Base-by-base conservation (phyloP, 106 monocot species). In the Apostasia shenzhenica region DNA sequence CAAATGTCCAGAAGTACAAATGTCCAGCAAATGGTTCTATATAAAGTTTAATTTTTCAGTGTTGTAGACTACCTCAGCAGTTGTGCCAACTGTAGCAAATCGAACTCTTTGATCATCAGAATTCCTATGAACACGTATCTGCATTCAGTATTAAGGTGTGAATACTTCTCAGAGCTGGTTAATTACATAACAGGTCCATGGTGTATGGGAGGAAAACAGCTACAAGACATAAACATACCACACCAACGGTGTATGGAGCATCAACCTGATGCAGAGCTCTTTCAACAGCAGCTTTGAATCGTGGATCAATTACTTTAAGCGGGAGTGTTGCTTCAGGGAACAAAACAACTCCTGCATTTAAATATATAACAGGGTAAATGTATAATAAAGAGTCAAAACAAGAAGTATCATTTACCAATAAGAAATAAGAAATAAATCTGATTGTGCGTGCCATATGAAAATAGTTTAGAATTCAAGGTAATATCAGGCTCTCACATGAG, bases 301-400 rank as follows among this genome's bases (percentile, higher is more conserved):
- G 75, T 72, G 76, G 67, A 45, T 84, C 78, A 68, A 90, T 80
- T 75, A 94, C 80, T 76, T 84, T 81, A 49, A 94, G 80, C 72
- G 94, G 94, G 49, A 94, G 84, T 10, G 80, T 87, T 38, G 90
- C 90, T 71, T 86, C 90, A 63, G 94, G 94, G 57, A 94, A 94
- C 66, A 94, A 80, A 65, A 94, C 94, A 69, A 90, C 90, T 38
- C 90, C 94, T 94, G 77, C 26, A 26, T 26, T 26, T 26, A 26
- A 26, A 26, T 26, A 60, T 40, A 67, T 26, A 26, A 26, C 26
- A 26, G 26, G 26, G 26, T 26, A 26, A 26, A 26, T 26, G 26
- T 26, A 26, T 26, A 26, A 26, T 0, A 26, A 26, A 26, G 26
- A 26, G 26, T 26, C 26, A 26, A 26, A 26, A 26, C 26, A 26